Evolutionary conservation across 75 land plant genomes (phyloP), one percentile per base, ranked within the genome.

Genomic region (Isoetes taiwanensis): DNA sequence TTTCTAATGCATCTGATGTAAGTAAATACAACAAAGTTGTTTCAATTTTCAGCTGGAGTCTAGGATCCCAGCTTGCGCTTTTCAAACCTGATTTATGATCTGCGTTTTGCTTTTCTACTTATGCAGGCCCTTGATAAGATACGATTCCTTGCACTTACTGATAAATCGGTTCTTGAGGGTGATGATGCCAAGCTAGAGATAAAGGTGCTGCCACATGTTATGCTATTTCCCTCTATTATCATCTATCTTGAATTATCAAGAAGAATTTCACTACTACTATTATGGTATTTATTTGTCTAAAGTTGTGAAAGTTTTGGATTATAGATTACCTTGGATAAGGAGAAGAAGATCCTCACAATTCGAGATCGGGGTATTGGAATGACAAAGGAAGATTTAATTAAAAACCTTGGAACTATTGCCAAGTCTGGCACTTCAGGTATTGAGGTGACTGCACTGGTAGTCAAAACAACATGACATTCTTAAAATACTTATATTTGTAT

Each of bases 1-100:
- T 94, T 64, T 94, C 96, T 30, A 94, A 94, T 72, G 99, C 96
- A 8, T 88, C 96, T 66, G 99, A 94, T 82, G 99, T 89, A 60
- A 82, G 74, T 21, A 26, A 23, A 9, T 27, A 26, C 23, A 26
- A 25, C 23, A 29, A 14, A n/a, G n/a, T n/a, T n/a, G n/a, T n/a
- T n/a, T n/a, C n/a, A n/a, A n/a, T n/a, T n/a, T n/a, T n/a, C n/a
- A n/a, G n/a, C n/a, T n/a, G n/a, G n/a, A n/a, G n/a, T n/a, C n/a
- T n/a, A n/a, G n/a, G n/a, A n/a, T n/a, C n/a, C n/a, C n/a, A n/a
- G n/a, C n/a, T n/a, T n/a, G n/a, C n/a, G n/a, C n/a, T n/a, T n/a
- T n/a, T n/a, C n/a, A n/a, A n/a, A n/a, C n/a, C n/a, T n/a, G n/a
- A n/a, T n/a, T n/a, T n/a, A n/a, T n/a, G n/a, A n/a, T n/a, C n/a